Base-by-base conservation (phyloP, 139 green algal species). In the Pseudopediastrum boryanum region DNA sequence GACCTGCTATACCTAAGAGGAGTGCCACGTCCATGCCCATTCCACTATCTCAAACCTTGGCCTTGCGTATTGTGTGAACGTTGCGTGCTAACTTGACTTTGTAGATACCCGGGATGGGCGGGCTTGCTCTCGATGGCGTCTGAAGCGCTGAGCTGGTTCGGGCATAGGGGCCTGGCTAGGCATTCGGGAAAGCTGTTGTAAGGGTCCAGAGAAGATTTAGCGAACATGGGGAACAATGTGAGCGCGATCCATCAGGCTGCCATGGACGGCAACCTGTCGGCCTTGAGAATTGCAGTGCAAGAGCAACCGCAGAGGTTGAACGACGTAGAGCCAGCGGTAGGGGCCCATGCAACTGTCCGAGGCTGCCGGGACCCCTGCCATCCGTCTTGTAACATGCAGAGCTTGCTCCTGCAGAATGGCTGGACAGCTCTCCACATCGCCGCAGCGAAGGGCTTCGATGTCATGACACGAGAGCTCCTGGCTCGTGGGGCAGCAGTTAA, bases 401-500 rank as follows among this genome's bases (percentile, higher is more conserved):
- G 6, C 29, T 29, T 19, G 6, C 61, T 10, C 61, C 27, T 61
- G 12, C 33, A 54, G 61, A 36, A 81, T 38, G 74, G 74, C 25
- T 82, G 76, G 76, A 82, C 76, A 1, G 29, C 64, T 2, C n/a
- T 76, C 38, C 76, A 82, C 50, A 76, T 82, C 25, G 66, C 71
- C 0, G 68, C 84, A 6, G 59, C 35, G 29, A 77, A 80, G 16
- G 80, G 80, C 4, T 85, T 64, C 29, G 77, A 84, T 42, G 41
- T 69, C 1, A 82, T 84, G 12, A 61, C 71, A 1, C 58, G 84
- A 16, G 84, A 89, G 80, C 72, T 89, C 50, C 35, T 86, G n/a
- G 66, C 71, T 5, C 72, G 84, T 0, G 79, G 79, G 2, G 71
- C 79, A 10, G 46, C 72, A 0, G 70, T 58, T n/a, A 75, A 88